Conservation (phyloP, 2,329 filamentous ascomycete genomes). For the Sporothrix inflata region DNA sequence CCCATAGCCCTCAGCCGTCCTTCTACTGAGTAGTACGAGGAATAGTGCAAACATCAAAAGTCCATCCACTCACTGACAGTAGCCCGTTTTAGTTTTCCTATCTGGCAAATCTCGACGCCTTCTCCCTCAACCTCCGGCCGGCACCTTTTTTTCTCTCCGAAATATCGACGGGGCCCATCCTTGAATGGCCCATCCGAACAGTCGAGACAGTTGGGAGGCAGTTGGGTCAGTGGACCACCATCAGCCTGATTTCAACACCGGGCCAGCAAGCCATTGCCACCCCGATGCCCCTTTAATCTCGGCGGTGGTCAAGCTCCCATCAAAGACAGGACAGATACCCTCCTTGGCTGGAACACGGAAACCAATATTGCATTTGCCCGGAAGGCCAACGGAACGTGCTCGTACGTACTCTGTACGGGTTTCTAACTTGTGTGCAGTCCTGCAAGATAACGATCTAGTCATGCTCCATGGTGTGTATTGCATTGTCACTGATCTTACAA, state of each 20-base stretch:
- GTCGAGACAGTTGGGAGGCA: not conserved
- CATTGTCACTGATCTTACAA: not conserved
- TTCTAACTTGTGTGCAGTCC: not conserved
- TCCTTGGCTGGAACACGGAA: constrained; percentile 16
- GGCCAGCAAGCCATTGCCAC: constrained; percentile 4
- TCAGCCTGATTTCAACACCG: constrained; percentile 6
- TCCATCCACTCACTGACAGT: not conserved
- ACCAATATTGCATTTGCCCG: no score
- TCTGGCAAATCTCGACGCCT: constrained; percentile 4
- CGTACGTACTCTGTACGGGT: not conserved
- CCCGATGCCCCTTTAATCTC: constrained; percentile 22
- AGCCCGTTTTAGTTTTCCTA: not conserved
- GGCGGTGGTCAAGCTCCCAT: not conserved
- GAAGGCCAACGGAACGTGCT: not conserved
- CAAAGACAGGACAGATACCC: not conserved
- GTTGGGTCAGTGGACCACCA: constrained; percentile 4
- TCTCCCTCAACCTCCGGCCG: not conserved
- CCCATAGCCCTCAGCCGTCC: no score
- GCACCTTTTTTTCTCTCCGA: constrained; percentile 20
- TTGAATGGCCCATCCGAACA: not conserved
- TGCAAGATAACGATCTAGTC: not conserved
- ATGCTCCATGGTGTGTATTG: no score
- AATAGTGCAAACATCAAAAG: not conserved
- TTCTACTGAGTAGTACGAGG: not conserved
- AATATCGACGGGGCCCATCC: constrained; percentile 6